Evolutionary conservation across 805 yeast genomes (phyloP).

Genomic region (Ogataea pini): DNA sequence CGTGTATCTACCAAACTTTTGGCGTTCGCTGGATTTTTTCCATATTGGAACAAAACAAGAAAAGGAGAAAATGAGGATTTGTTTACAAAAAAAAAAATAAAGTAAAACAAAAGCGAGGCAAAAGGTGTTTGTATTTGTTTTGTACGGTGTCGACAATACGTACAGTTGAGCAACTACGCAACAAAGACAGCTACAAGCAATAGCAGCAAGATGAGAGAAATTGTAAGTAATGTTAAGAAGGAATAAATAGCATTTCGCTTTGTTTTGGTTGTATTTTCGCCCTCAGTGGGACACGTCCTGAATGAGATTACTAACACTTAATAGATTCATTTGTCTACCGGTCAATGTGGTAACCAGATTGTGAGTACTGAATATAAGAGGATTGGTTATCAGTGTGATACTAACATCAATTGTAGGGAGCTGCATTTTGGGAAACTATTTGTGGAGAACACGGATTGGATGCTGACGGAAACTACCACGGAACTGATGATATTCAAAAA

Average conservation of each 20-base stretch:
- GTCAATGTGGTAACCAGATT: slow-evolving; percentile 99
- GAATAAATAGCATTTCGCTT: neutral
- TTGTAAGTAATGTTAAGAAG: slow-evolving; percentile 28
- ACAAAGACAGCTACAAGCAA: neutral
- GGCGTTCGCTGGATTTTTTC: slow-evolving; percentile 22
- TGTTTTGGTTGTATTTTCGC: neutral
- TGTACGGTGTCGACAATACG: neutral
- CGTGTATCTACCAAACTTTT: slow-evolving; percentile 20
- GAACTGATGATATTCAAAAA: slow-evolving; percentile 52
- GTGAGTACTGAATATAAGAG: slow-evolving; percentile 54
- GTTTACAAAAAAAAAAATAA: slow-evolving; percentile 15
- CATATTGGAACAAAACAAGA: slow-evolving; percentile 12
- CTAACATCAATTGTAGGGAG: slow-evolving; percentile 53
- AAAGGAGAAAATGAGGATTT: slow-evolving; percentile 18
- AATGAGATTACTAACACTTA: slow-evolving; percentile 18
- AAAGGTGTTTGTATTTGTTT: slow-evolving; percentile 3
- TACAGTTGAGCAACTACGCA: neutral
- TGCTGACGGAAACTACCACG: slow-evolving; percentile 70
- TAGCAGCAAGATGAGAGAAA: slow-evolving; percentile 32
- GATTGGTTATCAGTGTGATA: neutral
- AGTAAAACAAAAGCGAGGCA: slow-evolving; percentile 4
- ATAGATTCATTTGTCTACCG: slow-evolving; percentile 94
- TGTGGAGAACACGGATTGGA: slow-evolving; percentile 88
- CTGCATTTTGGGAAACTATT: slow-evolving; percentile 91
- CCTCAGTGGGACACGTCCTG: neutral